A percentile compares a stretch with the other conserved stretches of the same genome.
phyloP scores from a whole-genome alignment of 2,329 filamentous ascomycete species.

The Ceratocystis harringtonii region DNA sequence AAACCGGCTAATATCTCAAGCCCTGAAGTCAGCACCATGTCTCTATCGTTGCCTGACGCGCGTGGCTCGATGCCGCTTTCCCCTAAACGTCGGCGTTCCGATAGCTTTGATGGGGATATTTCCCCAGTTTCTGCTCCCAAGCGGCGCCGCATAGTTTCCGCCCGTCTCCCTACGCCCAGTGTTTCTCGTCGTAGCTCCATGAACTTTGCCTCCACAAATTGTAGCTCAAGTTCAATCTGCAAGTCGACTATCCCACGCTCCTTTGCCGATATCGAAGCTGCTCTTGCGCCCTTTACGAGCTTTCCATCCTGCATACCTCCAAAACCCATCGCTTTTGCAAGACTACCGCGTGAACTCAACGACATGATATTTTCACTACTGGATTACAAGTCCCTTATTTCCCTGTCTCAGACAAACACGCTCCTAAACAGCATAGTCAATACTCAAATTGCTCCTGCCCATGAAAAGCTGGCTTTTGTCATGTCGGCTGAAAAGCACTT shows the following conservation, averaged over 20 bases:
- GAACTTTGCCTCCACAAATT: conserved; percentile 7
- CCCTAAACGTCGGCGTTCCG: not conserved
- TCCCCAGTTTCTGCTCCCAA: conserved; percentile 13
- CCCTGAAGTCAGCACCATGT: conserved; percentile 11
- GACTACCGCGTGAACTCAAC: conserved; percentile 25
- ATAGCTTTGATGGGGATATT: conserved; percentile 6
- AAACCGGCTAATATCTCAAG: conserved; percentile 2
- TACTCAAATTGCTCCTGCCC: conserved; percentile 23
- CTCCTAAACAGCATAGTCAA: conserved; percentile 25
- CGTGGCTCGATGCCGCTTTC: conserved; percentile 1
- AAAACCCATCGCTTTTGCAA: conserved; percentile 21
- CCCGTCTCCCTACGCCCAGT: conserved; percentile 13
- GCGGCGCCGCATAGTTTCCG: conserved; percentile 10
- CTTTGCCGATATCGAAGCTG: conserved; percentile 13
- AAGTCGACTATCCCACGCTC: conserved; percentile 13
- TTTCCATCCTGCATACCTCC: not conserved
- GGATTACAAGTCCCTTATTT: conserved; percentile 30
- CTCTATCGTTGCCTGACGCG: conserved; percentile 2
- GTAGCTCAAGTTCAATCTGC: not conserved
- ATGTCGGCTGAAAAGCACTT: conserved; percentile 30
- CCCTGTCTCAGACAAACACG: conserved; percentile 26
- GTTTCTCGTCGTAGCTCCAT: conserved; percentile 16
- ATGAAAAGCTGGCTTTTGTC: conserved; percentile 29
- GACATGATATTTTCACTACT: conserved; percentile 25
- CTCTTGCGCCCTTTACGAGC: conserved; percentile 12